phyloP scores from a whole-genome alignment of 345 rosid species.

The Citrus mangshanensis region DNA sequence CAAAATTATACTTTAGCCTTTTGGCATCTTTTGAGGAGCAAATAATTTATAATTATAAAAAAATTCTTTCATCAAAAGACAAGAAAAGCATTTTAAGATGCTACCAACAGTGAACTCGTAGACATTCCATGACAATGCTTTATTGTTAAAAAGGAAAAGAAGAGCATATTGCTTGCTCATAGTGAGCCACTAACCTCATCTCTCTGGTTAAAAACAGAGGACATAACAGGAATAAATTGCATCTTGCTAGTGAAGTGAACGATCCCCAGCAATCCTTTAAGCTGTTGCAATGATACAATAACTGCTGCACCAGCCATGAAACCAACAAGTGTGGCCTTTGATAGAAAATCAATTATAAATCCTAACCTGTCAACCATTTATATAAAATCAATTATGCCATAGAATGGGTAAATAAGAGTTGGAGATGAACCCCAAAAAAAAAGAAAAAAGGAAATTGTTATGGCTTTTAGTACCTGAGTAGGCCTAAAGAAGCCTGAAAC shows the following conservation, averaged over 20 bases:
- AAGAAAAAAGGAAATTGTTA: neutral
- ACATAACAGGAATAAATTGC: slow-evolving; percentile 78
- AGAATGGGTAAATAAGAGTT: neutral
- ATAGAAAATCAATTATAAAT: slow-evolving; percentile 88
- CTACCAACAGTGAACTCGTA: neutral
- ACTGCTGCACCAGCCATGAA: slow-evolving; percentile 99
- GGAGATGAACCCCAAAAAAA: neutral
- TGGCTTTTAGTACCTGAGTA: slow-evolving; percentile 52
- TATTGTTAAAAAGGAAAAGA: neutral
- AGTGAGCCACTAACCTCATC: slow-evolving; percentile 52
- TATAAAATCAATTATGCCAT: neutral
- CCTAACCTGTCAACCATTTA: slow-evolving; percentile 68
- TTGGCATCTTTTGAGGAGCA: neutral
- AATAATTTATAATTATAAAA: neutral
- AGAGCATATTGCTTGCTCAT: slow-evolving; percentile 2
- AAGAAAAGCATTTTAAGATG: neutral
- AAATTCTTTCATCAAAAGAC: neutral
- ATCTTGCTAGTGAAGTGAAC: slow-evolving; percentile 86
- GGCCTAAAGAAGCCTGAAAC: slow-evolving; percentile 87
- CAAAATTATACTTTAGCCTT: neutral
- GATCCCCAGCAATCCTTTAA: slow-evolving; percentile 93
- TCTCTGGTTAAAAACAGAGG: slow-evolving; percentile 50
- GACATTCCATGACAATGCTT: slow-evolving; percentile 3
- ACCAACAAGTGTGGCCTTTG: slow-evolving; percentile 92
- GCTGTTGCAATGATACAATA: slow-evolving; percentile 89